These are phyloP conservation scores for Jacaranda copaia DNA, from an alignment of 257 asterid genomes.

Conservation along the genomic window DNA sequence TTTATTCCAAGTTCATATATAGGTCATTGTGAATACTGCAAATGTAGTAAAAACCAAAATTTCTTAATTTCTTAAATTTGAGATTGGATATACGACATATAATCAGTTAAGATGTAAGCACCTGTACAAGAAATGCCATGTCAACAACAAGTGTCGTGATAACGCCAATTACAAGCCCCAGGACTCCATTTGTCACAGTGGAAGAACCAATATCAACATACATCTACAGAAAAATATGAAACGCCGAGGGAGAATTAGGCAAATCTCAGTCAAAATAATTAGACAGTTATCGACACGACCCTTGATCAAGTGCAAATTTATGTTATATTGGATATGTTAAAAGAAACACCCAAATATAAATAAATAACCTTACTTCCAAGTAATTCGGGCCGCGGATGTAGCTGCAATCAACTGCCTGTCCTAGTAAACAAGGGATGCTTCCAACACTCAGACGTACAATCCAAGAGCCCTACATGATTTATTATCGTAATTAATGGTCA, in stretches of 20 bases:
- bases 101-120: constrained; percentile 28
- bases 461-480: constrained; percentile 86
- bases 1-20: no score
- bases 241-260: not conserved
- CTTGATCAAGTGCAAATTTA: constrained; percentile 1
- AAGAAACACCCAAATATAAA: not conserved
- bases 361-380: constrained; percentile 69
- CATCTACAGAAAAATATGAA: constrained; percentile 26
- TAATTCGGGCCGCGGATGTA: constrained; percentile 78
- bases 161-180: constrained; percentile 95
- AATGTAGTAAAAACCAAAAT: no score
- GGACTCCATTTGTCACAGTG: constrained; percentile 92
- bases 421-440: constrained; percentile 92
- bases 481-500: constrained; percentile 8
- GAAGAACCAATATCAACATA: constrained; percentile 88
- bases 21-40: not conserved
- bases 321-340: not conserved
- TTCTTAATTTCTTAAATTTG: no score
- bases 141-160: constrained; percentile 92
- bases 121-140: constrained; percentile 98
- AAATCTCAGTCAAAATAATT: not conserved
- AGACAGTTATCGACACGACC: not conserved
- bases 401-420: constrained; percentile 96
- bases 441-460: constrained; percentile 99
- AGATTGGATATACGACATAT: not conserved